phyloP scores from a whole-genome alignment of 2,329 filamentous ascomycete genomes.

The Remersonia thermophila region DNA sequence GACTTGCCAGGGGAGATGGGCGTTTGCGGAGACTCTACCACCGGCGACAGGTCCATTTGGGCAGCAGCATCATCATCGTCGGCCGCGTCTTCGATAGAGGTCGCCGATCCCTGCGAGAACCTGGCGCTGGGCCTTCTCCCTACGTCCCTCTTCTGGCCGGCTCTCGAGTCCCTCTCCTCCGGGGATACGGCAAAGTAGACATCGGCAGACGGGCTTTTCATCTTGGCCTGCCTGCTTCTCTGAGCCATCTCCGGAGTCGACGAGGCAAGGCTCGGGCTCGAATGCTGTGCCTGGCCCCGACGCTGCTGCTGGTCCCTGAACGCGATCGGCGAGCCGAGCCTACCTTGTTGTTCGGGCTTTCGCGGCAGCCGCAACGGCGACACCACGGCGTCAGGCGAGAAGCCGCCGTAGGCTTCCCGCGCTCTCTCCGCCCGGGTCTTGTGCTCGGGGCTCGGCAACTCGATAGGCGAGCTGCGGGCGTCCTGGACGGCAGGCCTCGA shows the following conservation, averaged over 20 bases:
- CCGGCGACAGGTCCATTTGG: constrained; percentile 31
- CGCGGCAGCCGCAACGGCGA: constrained; percentile 13
- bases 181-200: constrained; percentile 1
- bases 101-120: constrained; percentile 25
- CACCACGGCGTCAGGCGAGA: constrained; percentile 11
- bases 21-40: constrained; percentile 33
- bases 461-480: constrained; percentile 1
- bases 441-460: constrained; percentile 15
- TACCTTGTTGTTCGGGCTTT: constrained; percentile 17
- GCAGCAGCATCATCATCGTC: constrained; percentile 13
- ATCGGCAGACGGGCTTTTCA: constrained; percentile 9
- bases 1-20: constrained; percentile 15
- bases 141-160: background rate
- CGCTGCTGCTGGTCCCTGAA: constrained; percentile 15
- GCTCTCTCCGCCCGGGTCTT: constrained; percentile 16
- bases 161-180: too few relatives aligned
- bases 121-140: constrained; percentile 11
- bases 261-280: constrained; percentile 27
- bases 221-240: constrained; percentile 11
- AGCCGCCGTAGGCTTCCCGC: constrained; percentile 9
- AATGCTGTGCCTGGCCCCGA: constrained; percentile 19
- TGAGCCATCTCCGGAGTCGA: constrained; percentile 11
- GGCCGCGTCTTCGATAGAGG: constrained; percentile 26
- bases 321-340: constrained; percentile 16
- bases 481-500: background rate